Evolutionary conservation across 495 filamentous ascomycete genomes (phyloP).

Genomic region (Penicillium alfredii): DNA sequence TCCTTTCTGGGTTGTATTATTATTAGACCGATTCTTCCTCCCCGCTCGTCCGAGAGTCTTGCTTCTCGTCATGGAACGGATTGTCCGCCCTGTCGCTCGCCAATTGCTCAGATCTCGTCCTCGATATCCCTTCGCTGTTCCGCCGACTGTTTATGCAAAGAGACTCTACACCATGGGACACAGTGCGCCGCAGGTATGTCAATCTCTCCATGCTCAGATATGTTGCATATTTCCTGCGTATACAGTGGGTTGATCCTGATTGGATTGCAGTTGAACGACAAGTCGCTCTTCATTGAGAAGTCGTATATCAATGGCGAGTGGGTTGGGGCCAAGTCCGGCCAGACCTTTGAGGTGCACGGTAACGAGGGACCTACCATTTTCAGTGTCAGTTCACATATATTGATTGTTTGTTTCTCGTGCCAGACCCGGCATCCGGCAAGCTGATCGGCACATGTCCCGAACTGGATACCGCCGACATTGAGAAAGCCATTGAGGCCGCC

Average conservation of each 20-base stretch:
- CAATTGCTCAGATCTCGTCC: slow-evolving; percentile 34
- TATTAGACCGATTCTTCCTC: not conserved
- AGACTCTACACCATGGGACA: slow-evolving; percentile 41
- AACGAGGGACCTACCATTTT: slow-evolving; percentile 8
- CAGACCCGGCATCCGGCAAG: slow-evolving; percentile 75
- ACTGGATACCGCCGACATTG: slow-evolving; percentile 66
- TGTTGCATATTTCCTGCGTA: not conserved
- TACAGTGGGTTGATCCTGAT: too few relatives aligned
- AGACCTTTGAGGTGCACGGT: slow-evolving; percentile 78
- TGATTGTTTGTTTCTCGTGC: slow-evolving; percentile 7
- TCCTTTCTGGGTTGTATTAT: too few relatives aligned
- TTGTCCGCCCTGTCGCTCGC: slow-evolving; percentile 34
- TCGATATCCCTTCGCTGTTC: slow-evolving; percentile 38
- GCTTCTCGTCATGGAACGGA: slow-evolving; percentile 31
- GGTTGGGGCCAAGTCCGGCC: slow-evolving; percentile 65
- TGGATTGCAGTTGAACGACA: slow-evolving; percentile 78
- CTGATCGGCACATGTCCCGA: slow-evolving; percentile 80
- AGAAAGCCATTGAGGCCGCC: slow-evolving; percentile 72
- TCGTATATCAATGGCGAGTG: slow-evolving; percentile 84
- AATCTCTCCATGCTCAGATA: not conserved
- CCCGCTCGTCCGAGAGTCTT: not conserved
- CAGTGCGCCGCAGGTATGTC: slow-evolving; percentile 36
- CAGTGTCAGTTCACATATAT: not conserved
- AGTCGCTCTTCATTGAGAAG: slow-evolving; percentile 73
- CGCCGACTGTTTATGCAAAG: slow-evolving; percentile 25